Evolutionary conservation across 139 green algal genomes (phyloP).

Genomic region (Raphidocelis subcapitata): DNA sequence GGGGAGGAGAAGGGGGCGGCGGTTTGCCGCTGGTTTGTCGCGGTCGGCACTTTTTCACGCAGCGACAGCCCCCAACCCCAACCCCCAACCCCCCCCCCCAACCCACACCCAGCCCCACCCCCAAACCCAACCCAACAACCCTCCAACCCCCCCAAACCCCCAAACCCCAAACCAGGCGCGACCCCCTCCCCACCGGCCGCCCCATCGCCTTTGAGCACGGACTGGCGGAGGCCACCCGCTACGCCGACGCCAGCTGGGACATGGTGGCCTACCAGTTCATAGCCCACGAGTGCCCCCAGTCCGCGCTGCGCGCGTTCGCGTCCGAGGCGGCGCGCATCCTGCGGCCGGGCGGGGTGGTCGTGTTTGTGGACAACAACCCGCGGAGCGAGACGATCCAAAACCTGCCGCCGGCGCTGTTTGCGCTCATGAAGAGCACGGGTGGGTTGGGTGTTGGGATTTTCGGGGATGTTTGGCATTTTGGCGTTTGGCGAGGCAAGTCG

Average conservation of each 20-base stretch:
- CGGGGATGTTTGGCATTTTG: too few species aligned
- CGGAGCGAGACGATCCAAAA: conserved; percentile 78
- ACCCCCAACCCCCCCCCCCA: too few species aligned
- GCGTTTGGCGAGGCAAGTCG: too few species aligned
- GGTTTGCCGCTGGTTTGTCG: too few species aligned
- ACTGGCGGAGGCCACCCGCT: conserved; percentile 56
- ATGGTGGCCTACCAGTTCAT: conserved; percentile 78
- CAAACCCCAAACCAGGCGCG: neutral
- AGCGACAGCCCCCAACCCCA: too few species aligned
- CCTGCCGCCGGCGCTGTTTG: conserved; percentile 79
- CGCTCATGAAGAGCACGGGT: conserved; percentile 84
- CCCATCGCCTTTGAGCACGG: conserved; percentile 73
- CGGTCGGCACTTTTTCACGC: neutral
- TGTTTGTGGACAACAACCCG: conserved; percentile 71
- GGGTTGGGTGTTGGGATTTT: too few species aligned
- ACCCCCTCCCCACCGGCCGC: conserved; percentile 1
- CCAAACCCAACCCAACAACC: neutral
- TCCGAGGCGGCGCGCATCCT: conserved; percentile 70
- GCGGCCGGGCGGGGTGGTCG: conserved; percentile 63
- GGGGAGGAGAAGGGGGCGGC: neutral
- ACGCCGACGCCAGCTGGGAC: conserved; percentile 67
- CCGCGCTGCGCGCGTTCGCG: conserved; percentile 47
- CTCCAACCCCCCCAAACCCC: neutral
- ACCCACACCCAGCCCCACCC: too few species aligned
- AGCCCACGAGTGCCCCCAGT: conserved; percentile 80